phyloP scores from a whole-genome alignment of 345 rosid species.

The Hibiscus tridactylites region DNA sequence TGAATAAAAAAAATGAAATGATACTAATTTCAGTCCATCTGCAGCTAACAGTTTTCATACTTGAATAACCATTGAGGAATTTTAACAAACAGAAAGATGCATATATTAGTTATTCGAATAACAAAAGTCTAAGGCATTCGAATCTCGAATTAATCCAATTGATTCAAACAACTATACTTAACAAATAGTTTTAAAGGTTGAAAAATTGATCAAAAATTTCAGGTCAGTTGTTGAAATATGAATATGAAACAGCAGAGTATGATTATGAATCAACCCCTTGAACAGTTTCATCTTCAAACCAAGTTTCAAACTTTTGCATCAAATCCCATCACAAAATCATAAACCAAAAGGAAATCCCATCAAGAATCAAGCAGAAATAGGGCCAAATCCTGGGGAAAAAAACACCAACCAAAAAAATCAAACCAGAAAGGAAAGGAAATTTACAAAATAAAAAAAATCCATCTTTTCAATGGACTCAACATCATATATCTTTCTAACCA shows the following conservation, averaged over 20 bases:
- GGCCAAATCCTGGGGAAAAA: not conserved
- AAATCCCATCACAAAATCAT: not conserved
- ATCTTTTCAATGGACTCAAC: not conserved
- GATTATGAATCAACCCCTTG: no score
- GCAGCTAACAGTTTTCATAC: no score
- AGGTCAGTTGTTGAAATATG: no score
- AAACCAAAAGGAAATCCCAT: not conserved
- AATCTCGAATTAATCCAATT: no score
- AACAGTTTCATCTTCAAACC: not conserved
- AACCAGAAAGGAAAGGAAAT: not conserved
- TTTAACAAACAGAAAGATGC: not conserved
- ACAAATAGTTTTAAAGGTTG: no score
- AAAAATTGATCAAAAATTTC: no score
- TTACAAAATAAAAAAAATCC: not conserved
- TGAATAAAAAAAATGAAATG: not conserved
- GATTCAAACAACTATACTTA: no score
- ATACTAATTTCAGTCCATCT: not conserved
- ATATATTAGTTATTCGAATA: no score
- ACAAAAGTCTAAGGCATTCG: no score
- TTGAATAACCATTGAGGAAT: not conserved
- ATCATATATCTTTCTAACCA: not conserved
- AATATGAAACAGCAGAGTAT: no score
- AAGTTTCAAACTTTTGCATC: not conserved
- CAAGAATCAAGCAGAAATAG: constrained; percentile 5
- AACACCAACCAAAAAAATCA: not conserved